Evolutionary conservation across 345 rosid genomes (phyloP), one percentile per base, ranked within the genome.

Genomic region (Geranium rotundifolium): DNA sequence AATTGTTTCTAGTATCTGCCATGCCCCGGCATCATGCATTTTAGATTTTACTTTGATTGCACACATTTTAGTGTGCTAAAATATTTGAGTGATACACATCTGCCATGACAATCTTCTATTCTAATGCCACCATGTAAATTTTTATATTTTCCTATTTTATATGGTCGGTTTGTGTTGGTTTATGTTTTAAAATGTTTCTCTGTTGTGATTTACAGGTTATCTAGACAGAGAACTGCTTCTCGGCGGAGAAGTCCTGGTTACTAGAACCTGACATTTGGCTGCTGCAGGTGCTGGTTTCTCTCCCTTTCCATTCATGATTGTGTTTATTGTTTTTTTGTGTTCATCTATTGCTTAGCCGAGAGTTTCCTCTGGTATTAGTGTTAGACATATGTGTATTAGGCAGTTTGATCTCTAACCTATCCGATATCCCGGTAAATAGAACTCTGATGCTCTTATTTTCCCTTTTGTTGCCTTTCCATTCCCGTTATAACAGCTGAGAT

Each of bases 401-500:
- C 75, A 71, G 76, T 76, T 70, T 69, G 78, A 75, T 73, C 63
- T 73, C 76, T 76, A 79, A 79, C 87, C 86, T 71, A 66, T 23
- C 27, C 78, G 84, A 80, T 46, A 61, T 23, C 76, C 89, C 84
- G 75, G 65, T 75, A 64, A 64, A 61, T 80, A 77, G 85, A 86
- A 70, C 64, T 88, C 96, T 86, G 87, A 91, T 88, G 80, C 73
- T 79, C 81, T 72, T 69, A 66, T 79, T 79, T 79, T 80, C 14
- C 79, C 87, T 78, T 66, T 81, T 8, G 82, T 80, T 86, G 85
- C 85, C 91, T 84, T 23, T 80, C 83, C 85, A 74, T 65, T 76
- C 84, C 95, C 84, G 73, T 72, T 70, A 77, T 79, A 85, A 92
- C 95, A 89, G 98, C 95, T 79, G 88, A 84, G 76, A 80, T 81